A percentile compares a stretch with the other conserved stretches of the same genome.
phyloP scores from a whole-genome alignment of 2,329 filamentous ascomycete species.

The Leptographium lundbergii region DNA sequence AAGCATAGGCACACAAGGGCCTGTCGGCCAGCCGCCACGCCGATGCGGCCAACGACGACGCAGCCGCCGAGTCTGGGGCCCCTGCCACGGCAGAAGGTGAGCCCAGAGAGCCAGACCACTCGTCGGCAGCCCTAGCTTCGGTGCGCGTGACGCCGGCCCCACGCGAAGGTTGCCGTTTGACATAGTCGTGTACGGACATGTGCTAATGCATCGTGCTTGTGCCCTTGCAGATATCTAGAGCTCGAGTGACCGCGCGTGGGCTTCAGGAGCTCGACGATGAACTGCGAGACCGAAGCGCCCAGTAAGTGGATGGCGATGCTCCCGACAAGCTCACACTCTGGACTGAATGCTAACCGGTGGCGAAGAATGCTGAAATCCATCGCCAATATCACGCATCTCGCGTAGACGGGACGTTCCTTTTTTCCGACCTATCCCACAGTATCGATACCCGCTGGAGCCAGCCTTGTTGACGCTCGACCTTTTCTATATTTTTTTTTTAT shows the following conservation, averaged over 20 bases:
- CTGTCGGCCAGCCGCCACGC: slow-evolving; percentile 44
- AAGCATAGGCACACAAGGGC: slow-evolving; percentile 34
- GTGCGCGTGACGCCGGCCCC: slow-evolving; percentile 32
- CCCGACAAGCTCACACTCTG: too few relatives aligned
- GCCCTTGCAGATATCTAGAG: slow-evolving; percentile 18
- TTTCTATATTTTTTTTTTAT: not conserved
- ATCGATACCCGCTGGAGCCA: not conserved
- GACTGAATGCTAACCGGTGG: not conserved
- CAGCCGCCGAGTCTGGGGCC: slow-evolving; percentile 17
- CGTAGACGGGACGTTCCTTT: not conserved
- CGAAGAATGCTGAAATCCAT: not conserved
- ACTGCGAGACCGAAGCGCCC: slow-evolving; percentile 16
- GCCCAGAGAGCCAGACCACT: slow-evolving; percentile 44
- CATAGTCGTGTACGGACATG: not conserved
- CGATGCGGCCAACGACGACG: slow-evolving; percentile 17
- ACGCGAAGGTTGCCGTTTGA: not conserved
- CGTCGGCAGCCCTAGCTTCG: slow-evolving; percentile 53
- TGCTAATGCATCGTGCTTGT: slow-evolving; percentile 7
- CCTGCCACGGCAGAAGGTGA: slow-evolving; percentile 40
- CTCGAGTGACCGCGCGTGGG: slow-evolving; percentile 15
- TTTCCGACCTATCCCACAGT: not conserved
- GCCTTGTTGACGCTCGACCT: not conserved
- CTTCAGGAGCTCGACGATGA: slow-evolving; percentile 19
- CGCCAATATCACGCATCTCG: not conserved
- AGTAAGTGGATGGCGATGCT: slow-evolving; percentile 5